Evolutionary conservation across 2,329 filamentous ascomycete genomes (phyloP).

Genomic region (Colletotrichum phormii): DNA sequence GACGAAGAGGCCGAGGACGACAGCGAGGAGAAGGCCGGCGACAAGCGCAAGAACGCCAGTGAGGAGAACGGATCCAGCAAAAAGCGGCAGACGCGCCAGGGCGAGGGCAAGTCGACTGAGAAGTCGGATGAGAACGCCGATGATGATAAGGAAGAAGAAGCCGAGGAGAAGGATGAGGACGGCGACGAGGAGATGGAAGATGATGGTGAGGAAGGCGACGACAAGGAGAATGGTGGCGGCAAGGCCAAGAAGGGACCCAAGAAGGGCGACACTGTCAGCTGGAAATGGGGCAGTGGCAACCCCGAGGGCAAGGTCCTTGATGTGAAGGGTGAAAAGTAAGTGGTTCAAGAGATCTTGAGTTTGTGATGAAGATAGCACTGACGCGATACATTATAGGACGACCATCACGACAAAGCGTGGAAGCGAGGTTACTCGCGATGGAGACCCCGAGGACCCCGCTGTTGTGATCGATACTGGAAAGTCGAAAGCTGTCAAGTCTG

Average conservation of each 20-base stretch:
- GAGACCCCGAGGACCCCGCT: constrained; percentile 54
- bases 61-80: constrained; percentile 39
- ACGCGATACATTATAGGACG: constrained; percentile 41
- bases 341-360: neutral
- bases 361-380: neutral
- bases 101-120: constrained; percentile 38
- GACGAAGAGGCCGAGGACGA: constrained; percentile 37
- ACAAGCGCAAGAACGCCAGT: constrained; percentile 31
- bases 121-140: constrained; percentile 20
- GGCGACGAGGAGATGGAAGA: constrained; percentile 33
- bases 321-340: constrained; percentile 56
- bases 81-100: constrained; percentile 39
- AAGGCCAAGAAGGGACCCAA: constrained; percentile 47
- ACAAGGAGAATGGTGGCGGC: constrained; percentile 23
- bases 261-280: constrained; percentile 57
- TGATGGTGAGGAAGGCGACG: constrained; percentile 32
- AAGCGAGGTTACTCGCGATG: constrained; percentile 54
- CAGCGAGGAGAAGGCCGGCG: constrained; percentile 32
- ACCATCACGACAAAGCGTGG: constrained; percentile 55
- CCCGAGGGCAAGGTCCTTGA: constrained; percentile 57
- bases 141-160: constrained; percentile 31
- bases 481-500: constrained; percentile 54
- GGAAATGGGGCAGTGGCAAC: constrained; percentile 58
- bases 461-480: constrained; percentile 53
- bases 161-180: constrained; percentile 28